These are phyloP conservation scores for Prunus davidiana DNA, from an alignment of 306 rosid genomes.

Conservation along the genomic window DNA sequence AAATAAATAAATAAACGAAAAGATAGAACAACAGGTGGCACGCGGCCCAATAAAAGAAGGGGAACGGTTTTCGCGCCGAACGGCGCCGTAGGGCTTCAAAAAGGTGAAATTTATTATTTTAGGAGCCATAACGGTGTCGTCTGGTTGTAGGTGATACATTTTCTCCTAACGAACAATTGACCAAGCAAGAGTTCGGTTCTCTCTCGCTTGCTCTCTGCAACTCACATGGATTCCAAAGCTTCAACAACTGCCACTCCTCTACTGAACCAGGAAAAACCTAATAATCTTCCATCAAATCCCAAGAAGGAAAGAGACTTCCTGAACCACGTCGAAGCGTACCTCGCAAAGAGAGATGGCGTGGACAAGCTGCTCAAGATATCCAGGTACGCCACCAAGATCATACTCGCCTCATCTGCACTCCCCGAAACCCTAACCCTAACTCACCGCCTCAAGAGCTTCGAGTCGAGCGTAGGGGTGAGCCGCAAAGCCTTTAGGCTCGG, in stretches of 20 bases:
- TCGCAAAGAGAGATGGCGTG: constrained; percentile 88
- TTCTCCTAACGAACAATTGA: not conserved
- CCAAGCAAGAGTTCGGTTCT: not conserved
- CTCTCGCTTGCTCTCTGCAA: not conserved
- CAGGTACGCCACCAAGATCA: constrained; percentile 68
- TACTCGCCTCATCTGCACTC: constrained; percentile 58
- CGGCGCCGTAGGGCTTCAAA: too few relatives aligned
- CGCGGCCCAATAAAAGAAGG: not conserved
- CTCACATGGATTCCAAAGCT: constrained; percentile 47
- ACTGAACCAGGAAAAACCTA: constrained; percentile 19
- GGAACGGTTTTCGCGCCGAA: not conserved
- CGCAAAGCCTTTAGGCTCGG: constrained; percentile 94
- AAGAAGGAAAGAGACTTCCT: constrained; percentile 50
- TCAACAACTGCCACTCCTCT: constrained; percentile 13
- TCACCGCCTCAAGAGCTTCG: constrained; percentile 67
- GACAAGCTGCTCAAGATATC: constrained; percentile 91
- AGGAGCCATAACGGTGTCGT: too few relatives aligned
- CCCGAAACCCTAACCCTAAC: constrained; percentile 46
- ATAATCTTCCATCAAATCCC: not conserved
- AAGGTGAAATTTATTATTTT: too few relatives aligned
- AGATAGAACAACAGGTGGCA: not conserved
- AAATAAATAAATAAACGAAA: not conserved
- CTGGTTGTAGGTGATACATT: too few relatives aligned
- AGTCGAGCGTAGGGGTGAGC: constrained; percentile 80
- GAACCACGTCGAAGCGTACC: constrained; percentile 69